Conservation (phyloP, 148 eudicot species). For the Tetragonia tetragonoides region DNA sequence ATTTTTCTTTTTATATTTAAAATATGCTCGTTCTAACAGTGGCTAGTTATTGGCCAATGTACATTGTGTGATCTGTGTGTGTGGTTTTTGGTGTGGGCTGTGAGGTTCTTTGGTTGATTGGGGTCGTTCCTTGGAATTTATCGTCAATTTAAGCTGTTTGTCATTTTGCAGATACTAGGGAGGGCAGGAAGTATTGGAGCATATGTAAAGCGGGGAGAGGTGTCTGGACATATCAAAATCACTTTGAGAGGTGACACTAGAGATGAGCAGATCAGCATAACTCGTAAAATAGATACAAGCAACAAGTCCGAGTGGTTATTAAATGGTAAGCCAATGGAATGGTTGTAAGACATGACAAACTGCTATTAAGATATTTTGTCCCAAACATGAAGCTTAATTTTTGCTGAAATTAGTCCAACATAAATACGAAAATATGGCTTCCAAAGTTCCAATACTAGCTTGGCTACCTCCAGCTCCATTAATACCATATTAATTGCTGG, state of each 20-base stretch:
- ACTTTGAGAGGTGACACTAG: constrained; percentile 57
- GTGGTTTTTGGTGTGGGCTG: not conserved
- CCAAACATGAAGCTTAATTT: not conserved
- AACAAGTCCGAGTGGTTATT: constrained; percentile 91
- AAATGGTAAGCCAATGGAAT: constrained; percentile 46
- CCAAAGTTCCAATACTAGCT: too few species aligned
- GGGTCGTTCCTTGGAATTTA: not conserved
- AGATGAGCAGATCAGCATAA: constrained; percentile 49
- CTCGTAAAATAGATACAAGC: constrained; percentile 68
- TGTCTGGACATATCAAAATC: constrained; percentile 64
- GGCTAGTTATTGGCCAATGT: not conserved
- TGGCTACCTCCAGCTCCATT: too few species aligned
- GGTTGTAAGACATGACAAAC: not conserved
- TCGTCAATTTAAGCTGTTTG: not conserved
- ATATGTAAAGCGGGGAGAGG: constrained; percentile 89
- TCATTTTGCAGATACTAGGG: constrained; percentile 69
- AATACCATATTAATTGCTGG: too few species aligned
- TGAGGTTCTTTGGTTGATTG: not conserved
- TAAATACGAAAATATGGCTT: not conserved
- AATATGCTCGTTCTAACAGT: too few species aligned
- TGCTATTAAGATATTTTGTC: not conserved
- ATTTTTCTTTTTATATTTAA: too few species aligned
- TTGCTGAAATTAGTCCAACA: not conserved
- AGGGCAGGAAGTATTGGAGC: constrained; percentile 86
- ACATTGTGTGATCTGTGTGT: not conserved